Base-by-base conservation (phyloP, 192 early-diverging fungal species). In the Podila epigama region DNA sequence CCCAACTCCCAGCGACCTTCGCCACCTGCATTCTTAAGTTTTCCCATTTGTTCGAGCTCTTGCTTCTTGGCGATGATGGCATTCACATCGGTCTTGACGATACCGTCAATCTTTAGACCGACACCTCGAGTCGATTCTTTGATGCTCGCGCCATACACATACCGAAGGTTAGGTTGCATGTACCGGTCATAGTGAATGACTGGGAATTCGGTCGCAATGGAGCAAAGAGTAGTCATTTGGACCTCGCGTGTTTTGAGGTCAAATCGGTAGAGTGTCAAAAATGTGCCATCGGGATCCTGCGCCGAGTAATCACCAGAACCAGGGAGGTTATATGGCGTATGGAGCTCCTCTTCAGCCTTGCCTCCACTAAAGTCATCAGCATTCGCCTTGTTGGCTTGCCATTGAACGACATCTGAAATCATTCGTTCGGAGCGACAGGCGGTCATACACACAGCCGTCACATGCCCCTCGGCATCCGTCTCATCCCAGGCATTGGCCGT, bases 401-500 rank as follows among this genome's bases (percentile, higher is more conserved):
- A 75, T n/a, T 51, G 57, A 48, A 56, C 67, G 33, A 75, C 37
- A 2, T 75, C 59, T 1, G 64, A 29, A 37, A 75, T 10, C 29
- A 75, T 66, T 1, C 63, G 51, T 7, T 66, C 58, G 1, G 71
- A 66, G 18, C 71, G 64, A 28, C 64, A 60, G 36, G 71, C 71
- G 1, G 65, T 75, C 59, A 75, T 61, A 39, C 71, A 75, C 2
- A 75, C 53, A 8, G 71, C 71, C 8, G 67, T 35, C 15, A 75
- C 58, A 5, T 67, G 66, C 9, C 71, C 71, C 3, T 75, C 41
- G 5, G 58, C 22, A 31, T 75, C 71, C 16, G 27, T 60, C 33
- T 75, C 71, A 10, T 75, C 65, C 71, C 71, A 75, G 32, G 71
- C 63, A 16, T 75, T 75, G 42, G 64, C 71, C 0, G 71, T 75